Conservation (phyloP, 441 rosid species). For the Mallotus repandus region DNA sequence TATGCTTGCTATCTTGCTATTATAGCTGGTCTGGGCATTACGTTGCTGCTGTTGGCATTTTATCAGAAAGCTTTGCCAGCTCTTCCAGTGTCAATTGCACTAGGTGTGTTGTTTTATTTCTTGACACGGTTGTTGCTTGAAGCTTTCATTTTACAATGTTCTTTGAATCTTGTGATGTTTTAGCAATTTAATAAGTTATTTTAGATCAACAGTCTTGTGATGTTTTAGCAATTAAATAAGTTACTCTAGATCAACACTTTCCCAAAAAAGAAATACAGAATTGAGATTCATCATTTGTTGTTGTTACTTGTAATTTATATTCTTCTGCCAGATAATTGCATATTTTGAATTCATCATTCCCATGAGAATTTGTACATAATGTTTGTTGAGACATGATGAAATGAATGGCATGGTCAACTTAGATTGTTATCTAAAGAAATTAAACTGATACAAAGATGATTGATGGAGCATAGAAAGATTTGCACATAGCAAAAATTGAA, state of each 20-base stretch:
- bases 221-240: constrained; percentile 53
- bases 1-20: constrained; percentile 93
- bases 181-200: constrained; percentile 30
- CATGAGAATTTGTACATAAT: neutral
- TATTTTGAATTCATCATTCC: constrained; percentile 3
- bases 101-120: constrained; percentile 82
- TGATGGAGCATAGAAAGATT: no score
- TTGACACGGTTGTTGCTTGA: constrained; percentile 69
- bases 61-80: constrained; percentile 89
- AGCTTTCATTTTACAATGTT: constrained; percentile 69
- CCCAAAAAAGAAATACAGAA: neutral
- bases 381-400: neutral
- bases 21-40: constrained; percentile 80
- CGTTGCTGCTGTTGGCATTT: constrained; percentile 73
- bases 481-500: no score
- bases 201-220: constrained; percentile 25
- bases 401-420: no score
- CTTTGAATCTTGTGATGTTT: constrained; percentile 80
- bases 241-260: neutral
- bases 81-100: constrained; percentile 76
- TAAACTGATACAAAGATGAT: no score
- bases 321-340: constrained; percentile 10
- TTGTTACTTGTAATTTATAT: constrained; percentile 24
- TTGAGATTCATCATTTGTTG: constrained; percentile 18
- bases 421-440: no score